Evolutionary conservation across 1,139 yeast genomes (phyloP), one percentile per base, ranked within the genome.

Genomic region (Hemisphaericaspora lyxosophila): DNA sequence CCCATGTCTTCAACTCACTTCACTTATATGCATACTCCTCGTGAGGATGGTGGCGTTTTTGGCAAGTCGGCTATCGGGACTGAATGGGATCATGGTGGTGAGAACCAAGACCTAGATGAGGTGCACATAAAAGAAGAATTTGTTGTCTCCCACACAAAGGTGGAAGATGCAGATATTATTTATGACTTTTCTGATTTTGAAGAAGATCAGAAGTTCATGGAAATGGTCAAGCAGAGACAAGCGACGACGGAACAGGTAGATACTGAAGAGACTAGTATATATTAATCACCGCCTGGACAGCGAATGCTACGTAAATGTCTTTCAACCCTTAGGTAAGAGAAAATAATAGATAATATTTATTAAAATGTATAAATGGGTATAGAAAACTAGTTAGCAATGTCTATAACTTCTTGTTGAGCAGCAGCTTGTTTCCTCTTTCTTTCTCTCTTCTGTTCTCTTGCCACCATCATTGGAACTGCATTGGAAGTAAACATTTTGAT

Each of bases 401-500:
- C n/a, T n/a, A n/a, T n/a, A n/a, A 31, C n/a, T 18, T 28, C 31
- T 33, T 32, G n/a, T n/a, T n/a, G n/a, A n/a, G n/a, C 36, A 11
- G 31, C 31, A n/a, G 25, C 37, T 26, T 35, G 22, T 11, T 33
- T 31, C 26, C 22, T 23, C 28, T 38, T 36, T 31, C 18, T 34
- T 23, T 34, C 22, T 23, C 36, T 53, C 44, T 36, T 59, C 51
- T 48, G 64, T 55, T 49, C 55, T 45, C 55, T 49, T 30, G 67
- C 68, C 54, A 73, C 69, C 49, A 76, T 50, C 34, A 78, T 55
- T 8, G 85, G 85, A 28, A 78, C 73, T 12, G 81, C 79, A 54
- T 78, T 78, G 17, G 82, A 74, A 7, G 80, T 72, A 54, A 80
- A 75, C 31, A 76, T 62, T 54, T 79, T 77, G 39, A 74, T 72